Base-by-base conservation (phyloP, 371 early-diverging fungal species). In the Cokeromyces recurvatus region DNA sequence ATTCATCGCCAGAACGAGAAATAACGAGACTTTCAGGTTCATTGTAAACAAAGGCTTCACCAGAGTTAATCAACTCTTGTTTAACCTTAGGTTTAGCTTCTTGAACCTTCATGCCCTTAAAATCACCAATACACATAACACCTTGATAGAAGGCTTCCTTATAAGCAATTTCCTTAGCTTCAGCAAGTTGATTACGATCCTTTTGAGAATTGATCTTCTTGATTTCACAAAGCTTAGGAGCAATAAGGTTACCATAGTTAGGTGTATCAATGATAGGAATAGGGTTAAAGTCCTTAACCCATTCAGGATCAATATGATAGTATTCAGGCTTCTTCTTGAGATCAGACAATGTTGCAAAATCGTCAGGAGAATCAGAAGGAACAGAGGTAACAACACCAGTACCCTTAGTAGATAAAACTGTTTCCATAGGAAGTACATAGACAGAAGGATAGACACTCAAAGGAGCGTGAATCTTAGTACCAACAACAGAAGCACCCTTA, bases 381-480 rank as follows among this genome's bases (percentile, higher is more conserved):
- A 98, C 99, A 4, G 95, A 95, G 0, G 97, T 97, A 31, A 97
- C 98, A 20, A 98, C 92, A 54, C 98, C 99, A 4, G 99, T 98
- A 60, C 99, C 99, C 85, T 92, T 98, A 43, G 89, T 93, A 31
- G 91, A 81, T 38, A 94, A 70, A 19, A 98, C 96, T 42, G 86
- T 91, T 20, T 95, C 95, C 95, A 97, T 94, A 22, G 99, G 99
- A 49, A 98, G 82, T 24, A 94, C 91, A 62, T 91, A 98, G 31
- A 98, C 90, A 23, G 78, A 62, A 29, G 74, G 64, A 68, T 86
- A 94, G 16, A 54, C 47, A 52, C 87, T 80, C 45, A 95, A 77
- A 32, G 98, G 98, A 27, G 97, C 95, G 43, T 82, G 76, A 52
- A 98, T 80, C 66, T 90, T 87, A 36, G 95, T 77, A 44, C 98